Evolutionary conservation across 108 stramenopile genomes (phyloP).

Genomic region (Pelagomonas calceolata): DNA sequence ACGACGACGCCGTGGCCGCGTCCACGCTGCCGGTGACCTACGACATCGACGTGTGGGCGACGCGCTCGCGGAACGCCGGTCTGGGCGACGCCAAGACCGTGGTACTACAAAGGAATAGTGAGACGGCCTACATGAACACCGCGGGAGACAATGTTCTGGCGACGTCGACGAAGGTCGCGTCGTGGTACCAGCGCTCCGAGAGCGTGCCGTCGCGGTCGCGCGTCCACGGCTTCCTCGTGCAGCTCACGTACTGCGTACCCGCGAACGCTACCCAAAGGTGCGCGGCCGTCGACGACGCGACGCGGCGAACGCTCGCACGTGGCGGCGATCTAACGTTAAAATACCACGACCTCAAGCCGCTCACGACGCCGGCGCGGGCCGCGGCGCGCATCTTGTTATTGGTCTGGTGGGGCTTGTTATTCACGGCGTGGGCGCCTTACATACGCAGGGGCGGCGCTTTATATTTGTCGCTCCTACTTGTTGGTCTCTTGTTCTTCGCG

Average conservation of each 20-base stretch:
- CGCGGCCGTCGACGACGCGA: not conserved
- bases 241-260: not conserved
- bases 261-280: not conserved
- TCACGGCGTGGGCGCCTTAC: not conserved
- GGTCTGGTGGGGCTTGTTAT: not conserved
- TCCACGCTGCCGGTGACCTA: no score
- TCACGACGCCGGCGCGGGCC: not conserved
- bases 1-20: no score
- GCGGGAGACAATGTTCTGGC: not conserved
- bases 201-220: not conserved
- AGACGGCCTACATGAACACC: no score
- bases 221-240: not conserved
- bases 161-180: not conserved
- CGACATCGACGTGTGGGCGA: not conserved
- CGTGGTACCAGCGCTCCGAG: not conserved
- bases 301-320: not conserved
- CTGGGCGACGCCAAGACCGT: no score
- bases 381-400: not conserved
- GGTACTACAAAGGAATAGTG: no score
- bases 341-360: not conserved
- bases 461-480: not conserved
- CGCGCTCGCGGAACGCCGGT: not conserved
- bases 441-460: not conserved
- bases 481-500: not conserved
- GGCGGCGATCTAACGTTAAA: not conserved